Evolutionary conservation across 1,284 basidiomycete species (phyloP).

Genomic region (Malassezia caprae): DNA sequence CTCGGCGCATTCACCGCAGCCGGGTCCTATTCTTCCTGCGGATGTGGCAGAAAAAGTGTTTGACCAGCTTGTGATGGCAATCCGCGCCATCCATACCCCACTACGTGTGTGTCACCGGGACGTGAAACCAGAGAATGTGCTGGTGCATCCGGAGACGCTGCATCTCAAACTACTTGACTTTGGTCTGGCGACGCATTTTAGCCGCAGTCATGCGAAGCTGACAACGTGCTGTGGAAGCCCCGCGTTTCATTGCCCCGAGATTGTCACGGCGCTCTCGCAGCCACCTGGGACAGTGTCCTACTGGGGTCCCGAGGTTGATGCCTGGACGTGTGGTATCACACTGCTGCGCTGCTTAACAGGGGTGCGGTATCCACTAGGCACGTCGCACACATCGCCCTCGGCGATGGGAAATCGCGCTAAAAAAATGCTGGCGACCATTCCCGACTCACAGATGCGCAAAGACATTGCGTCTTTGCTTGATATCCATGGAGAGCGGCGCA

Average conservation of each 20-base stretch:
- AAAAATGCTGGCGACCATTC: constrained; percentile 50
- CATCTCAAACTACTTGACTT: constrained; percentile 53
- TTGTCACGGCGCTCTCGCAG: constrained; percentile 52
- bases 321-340: constrained; percentile 55
- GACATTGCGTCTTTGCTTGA: constrained; percentile 51
- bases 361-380: constrained; percentile 53
- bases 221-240: constrained; percentile 56
- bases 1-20: constrained; percentile 13
- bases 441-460: constrained; percentile 48
- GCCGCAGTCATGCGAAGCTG: constrained; percentile 53
- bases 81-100: constrained; percentile 52
- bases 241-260: constrained; percentile 54
- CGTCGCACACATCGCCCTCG: constrained; percentile 51
- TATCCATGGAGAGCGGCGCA: constrained; percentile 51
- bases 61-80: constrained; percentile 54
- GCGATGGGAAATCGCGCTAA: constrained; percentile 51
- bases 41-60: constrained; percentile 49
- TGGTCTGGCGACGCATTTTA: constrained; percentile 55
- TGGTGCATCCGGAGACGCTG: constrained; percentile 49
- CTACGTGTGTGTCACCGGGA: constrained; percentile 55
- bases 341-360: constrained; percentile 53
- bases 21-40: constrained; percentile 37
- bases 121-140: constrained; percentile 53
- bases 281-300: constrained; percentile 51
- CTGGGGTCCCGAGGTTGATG: constrained; percentile 55